Percentiles rank a stretch among this genome's conserved stretches.
Evolutionary conservation across 345 rosid genomes (phyloP).

Genomic region (Iberis pinnata): DNA sequence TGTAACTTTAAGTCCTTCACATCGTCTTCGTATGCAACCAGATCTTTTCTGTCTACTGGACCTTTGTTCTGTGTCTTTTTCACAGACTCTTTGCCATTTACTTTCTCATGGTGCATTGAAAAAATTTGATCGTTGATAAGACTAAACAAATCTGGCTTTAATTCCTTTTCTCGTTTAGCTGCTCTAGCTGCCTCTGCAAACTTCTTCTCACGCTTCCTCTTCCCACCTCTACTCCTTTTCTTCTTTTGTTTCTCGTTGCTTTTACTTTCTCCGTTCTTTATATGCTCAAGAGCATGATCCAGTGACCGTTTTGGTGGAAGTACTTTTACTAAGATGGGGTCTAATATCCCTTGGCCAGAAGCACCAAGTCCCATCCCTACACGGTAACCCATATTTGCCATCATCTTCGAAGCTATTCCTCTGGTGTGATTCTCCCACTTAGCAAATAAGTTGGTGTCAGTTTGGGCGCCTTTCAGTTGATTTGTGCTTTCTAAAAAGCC

Average conservation of each 20-base stretch:
- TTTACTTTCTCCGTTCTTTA: slow-evolving; percentile 33
- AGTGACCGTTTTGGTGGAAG: slow-evolving; percentile 79
- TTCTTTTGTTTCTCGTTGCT: slow-evolving; percentile 36
- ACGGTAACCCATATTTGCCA: slow-evolving; percentile 92
- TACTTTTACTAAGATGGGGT: slow-evolving; percentile 74
- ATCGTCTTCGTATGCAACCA: slow-evolving; percentile 73
- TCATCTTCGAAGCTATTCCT: slow-evolving; percentile 93
- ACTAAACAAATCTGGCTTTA: slow-evolving; percentile 65
- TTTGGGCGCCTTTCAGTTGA: slow-evolving; percentile 59
- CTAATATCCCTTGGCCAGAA: slow-evolving; percentile 78
- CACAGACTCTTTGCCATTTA: slow-evolving; percentile 26
- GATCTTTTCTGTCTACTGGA: slow-evolving; percentile 52
- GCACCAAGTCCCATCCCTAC: slow-evolving; percentile 92
- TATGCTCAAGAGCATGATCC: slow-evolving; percentile 60
- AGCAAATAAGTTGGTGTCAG: slow-evolving; percentile 69
- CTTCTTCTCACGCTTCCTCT: slow-evolving; percentile 77
- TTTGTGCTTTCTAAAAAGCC: slow-evolving; percentile 56
- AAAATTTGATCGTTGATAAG: slow-evolving; percentile 59
- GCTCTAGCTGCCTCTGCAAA: slow-evolving; percentile 67
- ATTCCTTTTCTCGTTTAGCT: slow-evolving; percentile 49
- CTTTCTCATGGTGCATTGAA: slow-evolving; percentile 34
- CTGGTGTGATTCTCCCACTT: slow-evolving; percentile 97
- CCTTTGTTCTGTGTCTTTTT: slow-evolving; percentile 43
- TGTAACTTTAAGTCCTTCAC: slow-evolving; percentile 52
- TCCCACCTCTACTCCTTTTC: slow-evolving; percentile 89